These are phyloP conservation scores for Leishmania amazonensis DNA, from an alignment of 208 protist genomes.

Conservation along the genomic window DNA sequence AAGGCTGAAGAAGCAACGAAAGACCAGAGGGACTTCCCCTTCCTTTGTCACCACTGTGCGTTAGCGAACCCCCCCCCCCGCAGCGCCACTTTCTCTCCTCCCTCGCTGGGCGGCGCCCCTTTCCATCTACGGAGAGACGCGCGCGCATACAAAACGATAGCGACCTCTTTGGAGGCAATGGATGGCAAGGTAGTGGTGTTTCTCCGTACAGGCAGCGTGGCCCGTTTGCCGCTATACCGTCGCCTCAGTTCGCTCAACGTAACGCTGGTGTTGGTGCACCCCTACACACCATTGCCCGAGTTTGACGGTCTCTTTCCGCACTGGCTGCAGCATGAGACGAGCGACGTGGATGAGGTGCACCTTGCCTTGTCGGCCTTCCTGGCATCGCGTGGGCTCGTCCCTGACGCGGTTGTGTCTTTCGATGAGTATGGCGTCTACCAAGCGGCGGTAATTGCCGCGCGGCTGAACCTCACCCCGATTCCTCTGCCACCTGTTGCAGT, in stretches of 20 bases:
- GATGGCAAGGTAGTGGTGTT: constrained; percentile 67
- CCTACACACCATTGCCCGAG: constrained; percentile 20
- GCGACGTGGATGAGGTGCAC: constrained; percentile 41
- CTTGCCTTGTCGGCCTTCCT: constrained; percentile 39
- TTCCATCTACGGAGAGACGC: background rate
- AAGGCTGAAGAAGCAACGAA: background rate
- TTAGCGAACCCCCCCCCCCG: background rate
- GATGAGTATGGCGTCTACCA: constrained; percentile 87
- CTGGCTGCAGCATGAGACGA: constrained; percentile 57
- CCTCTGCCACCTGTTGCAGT: constrained; percentile 60
- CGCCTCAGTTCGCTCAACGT: constrained; percentile 50
- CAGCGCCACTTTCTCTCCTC: background rate
- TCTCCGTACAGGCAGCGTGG: constrained; percentile 71
- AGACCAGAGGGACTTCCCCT: background rate
- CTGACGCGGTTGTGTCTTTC: constrained; percentile 78
- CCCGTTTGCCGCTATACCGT: constrained; percentile 61
- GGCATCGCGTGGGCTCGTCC: constrained; percentile 3
- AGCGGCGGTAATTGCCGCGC: constrained; percentile 44
- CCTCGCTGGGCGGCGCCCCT: background rate
- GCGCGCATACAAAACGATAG: background rate
- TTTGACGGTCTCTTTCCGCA: constrained; percentile 59
- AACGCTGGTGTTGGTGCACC: constrained; percentile 61
- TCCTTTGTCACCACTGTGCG: background rate
- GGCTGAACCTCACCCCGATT: constrained; percentile 28
- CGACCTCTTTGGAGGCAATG: constrained; percentile 20